Evolutionary conservation across 768 basidiomycete species (phyloP).

Genomic region (Leccinum incarnatum): DNA sequence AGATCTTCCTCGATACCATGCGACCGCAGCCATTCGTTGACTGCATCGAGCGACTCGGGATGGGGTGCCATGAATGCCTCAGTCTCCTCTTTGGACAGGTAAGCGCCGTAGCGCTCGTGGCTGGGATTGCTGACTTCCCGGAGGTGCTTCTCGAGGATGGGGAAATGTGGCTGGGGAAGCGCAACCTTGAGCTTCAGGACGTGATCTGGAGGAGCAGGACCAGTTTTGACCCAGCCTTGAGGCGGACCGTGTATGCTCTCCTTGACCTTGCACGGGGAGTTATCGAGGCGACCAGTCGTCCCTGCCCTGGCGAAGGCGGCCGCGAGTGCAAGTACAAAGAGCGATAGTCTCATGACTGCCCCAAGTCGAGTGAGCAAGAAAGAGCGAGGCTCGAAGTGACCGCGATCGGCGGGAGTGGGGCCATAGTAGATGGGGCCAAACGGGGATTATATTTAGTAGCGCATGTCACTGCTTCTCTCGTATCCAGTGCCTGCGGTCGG

Average conservation of each 20-base stretch:
- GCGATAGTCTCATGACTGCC: constrained; percentile 9
- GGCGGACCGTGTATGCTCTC: constrained; percentile 46
- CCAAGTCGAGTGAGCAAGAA: background rate
- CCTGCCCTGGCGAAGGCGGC: constrained; percentile 11
- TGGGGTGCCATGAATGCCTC: constrained; percentile 60
- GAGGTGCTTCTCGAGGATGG: constrained; percentile 47
- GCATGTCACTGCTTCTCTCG: too few relatives aligned
- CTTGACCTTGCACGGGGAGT: constrained; percentile 39
- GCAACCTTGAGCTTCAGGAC: constrained; percentile 56
- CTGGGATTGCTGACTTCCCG: constrained; percentile 56
- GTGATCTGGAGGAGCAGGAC: constrained; percentile 44
- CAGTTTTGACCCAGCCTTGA: constrained; percentile 45
- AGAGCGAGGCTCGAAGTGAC: background rate
- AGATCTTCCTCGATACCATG: constrained; percentile 51
- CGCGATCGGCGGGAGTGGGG: background rate
- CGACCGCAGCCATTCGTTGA: constrained; percentile 59
- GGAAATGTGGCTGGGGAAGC: constrained; percentile 52
- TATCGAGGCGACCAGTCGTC: constrained; percentile 1
- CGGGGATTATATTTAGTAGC: too few relatives aligned
- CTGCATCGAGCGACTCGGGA: constrained; percentile 47
- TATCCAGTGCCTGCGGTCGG: too few relatives aligned
- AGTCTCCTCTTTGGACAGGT: constrained; percentile 64
- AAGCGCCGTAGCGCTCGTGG: constrained; percentile 51
- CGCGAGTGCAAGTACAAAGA: constrained; percentile 13
- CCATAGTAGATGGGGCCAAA: background rate